Evolutionary conservation across 352 stramenopile genomes (phyloP).

Genomic region (Pseudoperonospora humuli): DNA sequence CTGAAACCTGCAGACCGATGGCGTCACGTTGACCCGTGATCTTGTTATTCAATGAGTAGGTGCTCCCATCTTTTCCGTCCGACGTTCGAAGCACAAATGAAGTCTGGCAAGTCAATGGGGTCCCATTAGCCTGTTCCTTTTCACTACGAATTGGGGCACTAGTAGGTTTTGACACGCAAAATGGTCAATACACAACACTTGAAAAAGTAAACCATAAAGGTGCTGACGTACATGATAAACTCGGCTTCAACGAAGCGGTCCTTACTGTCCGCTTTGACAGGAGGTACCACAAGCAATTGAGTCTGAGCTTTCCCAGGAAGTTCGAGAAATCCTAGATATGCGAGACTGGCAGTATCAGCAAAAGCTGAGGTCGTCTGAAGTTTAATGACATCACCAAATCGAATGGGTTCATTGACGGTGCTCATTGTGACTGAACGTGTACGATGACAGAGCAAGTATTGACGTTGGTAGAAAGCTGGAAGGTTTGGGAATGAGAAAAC

Average conservation of each 20-base stretch:
- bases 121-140: constrained; percentile 37
- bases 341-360: constrained; percentile 10
- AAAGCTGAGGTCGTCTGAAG: constrained; percentile 33
- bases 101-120: constrained; percentile 53
- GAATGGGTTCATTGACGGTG: constrained; percentile 22
- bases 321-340: constrained; percentile 7
- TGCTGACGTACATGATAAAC: too few species aligned
- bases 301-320: too few species aligned
- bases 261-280: too few species aligned
- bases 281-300: too few species aligned
- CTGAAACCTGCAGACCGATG: constrained; percentile 40
- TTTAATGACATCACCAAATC: constrained; percentile 51
- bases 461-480: constrained; percentile 11
- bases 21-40: constrained; percentile 41
- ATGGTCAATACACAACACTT: too few species aligned
- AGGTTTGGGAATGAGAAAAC: constrained; percentile 24
- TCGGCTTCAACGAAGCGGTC: too few species aligned
- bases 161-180: too few species aligned
- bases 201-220: too few species aligned
- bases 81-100: constrained; percentile 63
- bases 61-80: constrained; percentile 33
- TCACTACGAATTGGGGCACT: constrained; percentile 40
- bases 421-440: constrained; percentile 16
- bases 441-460: neutral
- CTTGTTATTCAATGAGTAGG: constrained; percentile 78